A percentile compares a stretch with the other conserved stretches of the same genome.
These are phyloP conservation scores for Trichoderma arundinaceum DNA, from an alignment of 2,329 filamentous ascomycete genomes.

Conservation along the genomic window DNA sequence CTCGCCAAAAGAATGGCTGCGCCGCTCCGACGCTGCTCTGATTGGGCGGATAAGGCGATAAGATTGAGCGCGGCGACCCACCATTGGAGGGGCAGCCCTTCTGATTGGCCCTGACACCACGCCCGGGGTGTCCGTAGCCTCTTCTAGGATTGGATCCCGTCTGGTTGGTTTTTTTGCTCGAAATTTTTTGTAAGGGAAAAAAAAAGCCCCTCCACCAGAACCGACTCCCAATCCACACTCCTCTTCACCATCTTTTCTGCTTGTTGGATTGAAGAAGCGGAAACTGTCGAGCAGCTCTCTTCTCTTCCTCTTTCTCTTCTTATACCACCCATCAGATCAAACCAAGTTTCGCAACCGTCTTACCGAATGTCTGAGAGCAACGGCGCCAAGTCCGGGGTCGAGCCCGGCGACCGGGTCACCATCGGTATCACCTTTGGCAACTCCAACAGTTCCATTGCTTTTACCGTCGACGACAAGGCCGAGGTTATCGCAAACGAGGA, in stretches of 20 bases:
- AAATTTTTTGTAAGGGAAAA: slow-evolving; percentile 30
- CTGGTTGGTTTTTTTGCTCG: slow-evolving; percentile 5
- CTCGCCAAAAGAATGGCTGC: not conserved
- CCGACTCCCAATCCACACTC: slow-evolving; percentile 5
- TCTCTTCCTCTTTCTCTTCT: not conserved
- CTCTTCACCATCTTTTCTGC: slow-evolving; percentile 15
- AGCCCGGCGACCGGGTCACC: slow-evolving; percentile 67
- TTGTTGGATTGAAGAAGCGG: slow-evolving; percentile 2
- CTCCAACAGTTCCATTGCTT: slow-evolving; percentile 96
- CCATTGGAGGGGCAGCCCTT: slow-evolving; percentile 8
- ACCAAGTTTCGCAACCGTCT: not conserved
- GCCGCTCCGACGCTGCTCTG: not conserved
- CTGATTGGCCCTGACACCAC: slow-evolving; percentile 22
- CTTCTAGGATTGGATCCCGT: not conserved
- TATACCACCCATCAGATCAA: not conserved
- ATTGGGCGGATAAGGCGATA: slow-evolving; percentile 26
- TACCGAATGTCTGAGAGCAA: slow-evolving; percentile 56
- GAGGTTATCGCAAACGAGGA: slow-evolving; percentile 99
- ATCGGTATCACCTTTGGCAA: slow-evolving; percentile 99
- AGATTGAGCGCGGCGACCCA: not conserved
- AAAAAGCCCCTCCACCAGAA: slow-evolving; percentile 23
- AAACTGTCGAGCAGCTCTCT: slow-evolving; percentile 3
- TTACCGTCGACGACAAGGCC: slow-evolving; percentile 89
- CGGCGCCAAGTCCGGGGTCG: slow-evolving; percentile 51
- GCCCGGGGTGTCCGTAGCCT: slow-evolving; percentile 7